Percentiles rank a stretch among this genome's conserved stretches.
Evolutionary conservation across 495 filamentous ascomycete genomes (phyloP).

Genomic region (Aspergillus haitiensis): DNA sequence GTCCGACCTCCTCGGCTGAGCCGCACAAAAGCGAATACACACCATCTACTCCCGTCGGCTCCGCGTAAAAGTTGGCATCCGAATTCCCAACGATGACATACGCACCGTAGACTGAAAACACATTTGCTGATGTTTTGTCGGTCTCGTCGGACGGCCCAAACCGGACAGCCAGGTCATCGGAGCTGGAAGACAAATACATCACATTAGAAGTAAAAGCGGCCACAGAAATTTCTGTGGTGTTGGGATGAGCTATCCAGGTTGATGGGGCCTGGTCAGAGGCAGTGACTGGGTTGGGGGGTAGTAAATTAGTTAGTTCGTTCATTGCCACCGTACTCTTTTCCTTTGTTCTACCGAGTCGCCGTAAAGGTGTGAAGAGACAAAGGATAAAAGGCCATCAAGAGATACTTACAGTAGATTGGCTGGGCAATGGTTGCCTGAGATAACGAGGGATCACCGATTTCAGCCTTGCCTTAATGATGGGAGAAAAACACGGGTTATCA

Average conservation of each 20-base stretch:
- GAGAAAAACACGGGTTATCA: background rate
- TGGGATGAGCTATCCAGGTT: slow-evolving; percentile 8
- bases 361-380: background rate
- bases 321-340: no score
- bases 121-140: background rate
- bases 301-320: slow-evolving; percentile 1
- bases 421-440: slow-evolving; percentile 4
- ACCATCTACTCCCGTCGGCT: background rate
- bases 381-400: background rate
- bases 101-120: slow-evolving; percentile 4
- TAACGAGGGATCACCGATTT: slow-evolving; percentile 2
- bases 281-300: background rate
- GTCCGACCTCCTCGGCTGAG: background rate
- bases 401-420: slow-evolving; percentile 14
- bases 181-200: background rate
- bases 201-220: background rate
- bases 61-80: slow-evolving; percentile 11
- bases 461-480: slow-evolving; percentile 8
- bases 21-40: slow-evolving; percentile 10
- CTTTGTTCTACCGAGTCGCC: no score
- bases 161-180: background rate
- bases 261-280: background rate
- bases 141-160: background rate
- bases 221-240: background rate
- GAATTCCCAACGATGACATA: slow-evolving; percentile 1